phyloP scores from a whole-genome alignment of 1,139 yeast genomes.

The Yamadazyma siamensis region DNA sequence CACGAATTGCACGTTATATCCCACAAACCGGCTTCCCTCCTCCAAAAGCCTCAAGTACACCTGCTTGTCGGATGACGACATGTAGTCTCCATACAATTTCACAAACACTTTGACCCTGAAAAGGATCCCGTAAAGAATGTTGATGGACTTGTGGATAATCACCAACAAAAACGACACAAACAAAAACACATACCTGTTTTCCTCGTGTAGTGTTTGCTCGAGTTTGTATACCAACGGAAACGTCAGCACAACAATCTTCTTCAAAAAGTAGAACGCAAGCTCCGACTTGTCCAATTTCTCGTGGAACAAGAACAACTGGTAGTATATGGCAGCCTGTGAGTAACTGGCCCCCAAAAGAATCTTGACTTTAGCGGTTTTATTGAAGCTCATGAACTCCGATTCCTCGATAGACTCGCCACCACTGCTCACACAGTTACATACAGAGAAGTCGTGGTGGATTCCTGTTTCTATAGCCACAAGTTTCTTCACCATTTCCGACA shows the following conservation, averaged over 20 bases:
- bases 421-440: no score
- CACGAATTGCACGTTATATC: slow-evolving; percentile 1
- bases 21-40: not conserved
- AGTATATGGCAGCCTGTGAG: slow-evolving; percentile 21
- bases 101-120: slow-evolving; percentile 4
- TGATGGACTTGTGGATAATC: slow-evolving; percentile 27
- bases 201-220: slow-evolving; percentile 1
- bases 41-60: not conserved
- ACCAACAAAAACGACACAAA: slow-evolving; percentile 28
- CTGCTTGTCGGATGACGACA: not conserved
- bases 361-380: slow-evolving; percentile 8
- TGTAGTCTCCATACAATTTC: not conserved
- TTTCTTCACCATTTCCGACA: slow-evolving; percentile 2
- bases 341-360: slow-evolving; percentile 26
- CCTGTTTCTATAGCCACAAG: slow-evolving; percentile 1
- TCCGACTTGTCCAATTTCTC: slow-evolving; percentile 22
- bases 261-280: slow-evolving; percentile 27
- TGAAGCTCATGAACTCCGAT: not conserved
- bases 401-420: no score
- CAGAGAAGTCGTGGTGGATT: no score
- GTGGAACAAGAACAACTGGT: slow-evolving; percentile 30
- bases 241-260: slow-evolving; percentile 21
- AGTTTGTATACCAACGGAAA: slow-evolving; percentile 10
- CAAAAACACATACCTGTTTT: slow-evolving; percentile 19
- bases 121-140: slow-evolving; percentile 19